These are phyloP conservation scores for Dionaea muscipula DNA, from an alignment of 179 eudicot genomes.

Conservation along the genomic window DNA sequence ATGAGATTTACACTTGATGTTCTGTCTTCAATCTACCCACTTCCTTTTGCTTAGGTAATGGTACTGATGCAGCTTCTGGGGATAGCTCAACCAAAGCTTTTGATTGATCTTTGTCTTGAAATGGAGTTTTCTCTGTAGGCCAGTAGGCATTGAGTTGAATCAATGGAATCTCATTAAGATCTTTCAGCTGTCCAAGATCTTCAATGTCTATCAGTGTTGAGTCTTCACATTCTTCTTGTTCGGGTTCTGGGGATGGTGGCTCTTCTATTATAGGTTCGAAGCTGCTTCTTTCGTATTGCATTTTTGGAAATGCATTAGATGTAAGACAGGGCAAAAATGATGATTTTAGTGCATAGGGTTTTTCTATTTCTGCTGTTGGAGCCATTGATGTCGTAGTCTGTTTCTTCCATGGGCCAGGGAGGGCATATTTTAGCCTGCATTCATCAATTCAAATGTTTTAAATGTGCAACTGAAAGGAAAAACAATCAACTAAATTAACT, in stretches of 20 bases:
- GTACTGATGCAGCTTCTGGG: conserved; percentile 20
- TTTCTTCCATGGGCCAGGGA: conserved; percentile 5
- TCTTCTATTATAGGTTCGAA: conserved; percentile 46
- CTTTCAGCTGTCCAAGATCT: conserved; percentile 19
- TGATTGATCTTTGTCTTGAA: conserved; percentile 15
- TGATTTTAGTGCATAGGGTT: background rate
- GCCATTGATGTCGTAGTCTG: background rate
- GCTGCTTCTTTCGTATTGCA: background rate
- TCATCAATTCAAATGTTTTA: background rate
- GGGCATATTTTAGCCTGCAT: conserved; percentile 7
- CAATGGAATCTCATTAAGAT: conserved; percentile 14
- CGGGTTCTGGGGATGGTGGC: conserved; percentile 46
- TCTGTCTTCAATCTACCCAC: conserved; percentile 33
- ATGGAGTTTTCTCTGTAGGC: conserved; percentile 10
- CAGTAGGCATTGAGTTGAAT: conserved; percentile 18
- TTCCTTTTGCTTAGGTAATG: conserved; percentile 26
- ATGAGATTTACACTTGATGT: conserved; percentile 50
- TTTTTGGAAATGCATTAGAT: background rate
- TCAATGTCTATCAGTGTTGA: conserved; percentile 28
- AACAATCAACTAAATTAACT: too few relatives aligned
- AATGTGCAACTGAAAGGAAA: too few relatives aligned
- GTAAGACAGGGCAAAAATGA: background rate
- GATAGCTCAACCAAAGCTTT: conserved; percentile 25
- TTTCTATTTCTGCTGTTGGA: too few relatives aligned
- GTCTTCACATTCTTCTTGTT: conserved; percentile 4